Percentiles rank a stretch among this genome's conserved stretches.
Conservation (phyloP, 768 basidiomycete species). For the Coprinopsis cinerea region DNA sequence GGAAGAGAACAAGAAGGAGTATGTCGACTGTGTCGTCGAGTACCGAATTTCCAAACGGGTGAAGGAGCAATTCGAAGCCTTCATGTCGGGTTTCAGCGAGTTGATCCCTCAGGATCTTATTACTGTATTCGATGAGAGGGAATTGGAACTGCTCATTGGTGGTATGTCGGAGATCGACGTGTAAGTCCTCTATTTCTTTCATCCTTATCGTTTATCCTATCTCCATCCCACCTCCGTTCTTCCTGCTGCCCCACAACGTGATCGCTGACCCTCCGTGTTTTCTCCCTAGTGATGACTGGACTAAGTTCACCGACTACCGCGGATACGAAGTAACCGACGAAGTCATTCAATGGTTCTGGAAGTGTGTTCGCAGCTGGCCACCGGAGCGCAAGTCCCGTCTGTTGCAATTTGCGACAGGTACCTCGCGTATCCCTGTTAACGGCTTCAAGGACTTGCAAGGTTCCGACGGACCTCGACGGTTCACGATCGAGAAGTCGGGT, state of each 20-base stretch:
- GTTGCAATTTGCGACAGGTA: slow-evolving; percentile 95
- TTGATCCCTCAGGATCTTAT: slow-evolving; percentile 96
- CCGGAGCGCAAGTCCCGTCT: slow-evolving; percentile 96
- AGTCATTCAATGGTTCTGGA: slow-evolving; percentile 99
- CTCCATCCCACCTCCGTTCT: slow-evolving; percentile 2
- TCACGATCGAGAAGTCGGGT: slow-evolving; percentile 98
- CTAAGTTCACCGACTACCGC: slow-evolving; percentile 98
- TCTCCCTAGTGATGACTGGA: slow-evolving; percentile 82
- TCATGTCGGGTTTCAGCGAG: slow-evolving; percentile 99
- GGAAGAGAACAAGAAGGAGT: slow-evolving; percentile 98
- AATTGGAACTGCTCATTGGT: slow-evolving; percentile 93
- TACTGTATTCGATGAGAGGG: slow-evolving; percentile 98
- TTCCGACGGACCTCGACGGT: slow-evolving; percentile 92
- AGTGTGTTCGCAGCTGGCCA: slow-evolving; percentile 96
- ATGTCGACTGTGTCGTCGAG: slow-evolving; percentile 90
- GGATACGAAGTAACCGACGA: slow-evolving; percentile 94
- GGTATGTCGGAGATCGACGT: slow-evolving; percentile 99
- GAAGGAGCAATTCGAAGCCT: slow-evolving; percentile 97
- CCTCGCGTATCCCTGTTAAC: slow-evolving; percentile 95
- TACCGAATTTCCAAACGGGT: slow-evolving; percentile 97
- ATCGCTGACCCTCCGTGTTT: neutral
- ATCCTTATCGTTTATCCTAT: neutral
- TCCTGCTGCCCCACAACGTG: neutral
- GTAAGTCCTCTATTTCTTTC: slow-evolving; percentile 40
- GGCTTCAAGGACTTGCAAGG: slow-evolving; percentile 99